Base-by-base conservation (phyloP, 148 eudicot genomes). In the Amaranthus cruentus region DNA sequence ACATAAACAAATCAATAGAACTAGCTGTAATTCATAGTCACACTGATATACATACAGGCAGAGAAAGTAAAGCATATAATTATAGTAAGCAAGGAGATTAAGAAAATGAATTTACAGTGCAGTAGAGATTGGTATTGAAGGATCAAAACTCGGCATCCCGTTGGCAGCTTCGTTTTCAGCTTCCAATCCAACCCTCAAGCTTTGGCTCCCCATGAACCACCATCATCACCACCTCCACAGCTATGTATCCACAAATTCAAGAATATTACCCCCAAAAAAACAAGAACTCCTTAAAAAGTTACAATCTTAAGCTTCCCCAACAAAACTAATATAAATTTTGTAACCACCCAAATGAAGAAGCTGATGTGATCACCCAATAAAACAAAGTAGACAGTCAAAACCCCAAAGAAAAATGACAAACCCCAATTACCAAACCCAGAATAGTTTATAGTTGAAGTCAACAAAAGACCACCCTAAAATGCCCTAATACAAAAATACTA, bases 141-240 rank as follows among this genome's bases (percentile, higher is more conserved):
- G 78, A 74, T 74, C 75, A 74, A 70, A 74, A 72, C 73, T 70
- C 50, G 50, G 77, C 81, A 81, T 70, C 55, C 57, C 75, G 58
- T 47, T 76, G 6, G 77, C 54, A 42, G 70, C 70, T 13, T 63
- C 66, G 43, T 43, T 73, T 68, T 73, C 66, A 76, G 14, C 74
- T 76, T 67, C 77, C 66, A 44, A 67, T 55, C 77, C 73, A 80
- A 63, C 71, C 72, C 70, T 80, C 80, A 70, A 53, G 47, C 42
- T 73, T 73, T 12, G 62, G 68, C 70, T 55, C 51, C 75, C 71
- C 69, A 77, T 77, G 71, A 47, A 77, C 66, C 77, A 81, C 61
- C 75, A 77, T 71, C 67, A 71, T 64, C 75, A 62, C 51, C 60
- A 38, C 62, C 59, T 57, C 49, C 44, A 62, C 58, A 62, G 49